Evolutionary conservation across 768 basidiomycete species (phyloP).

Genomic region (Trametes villosa): DNA sequence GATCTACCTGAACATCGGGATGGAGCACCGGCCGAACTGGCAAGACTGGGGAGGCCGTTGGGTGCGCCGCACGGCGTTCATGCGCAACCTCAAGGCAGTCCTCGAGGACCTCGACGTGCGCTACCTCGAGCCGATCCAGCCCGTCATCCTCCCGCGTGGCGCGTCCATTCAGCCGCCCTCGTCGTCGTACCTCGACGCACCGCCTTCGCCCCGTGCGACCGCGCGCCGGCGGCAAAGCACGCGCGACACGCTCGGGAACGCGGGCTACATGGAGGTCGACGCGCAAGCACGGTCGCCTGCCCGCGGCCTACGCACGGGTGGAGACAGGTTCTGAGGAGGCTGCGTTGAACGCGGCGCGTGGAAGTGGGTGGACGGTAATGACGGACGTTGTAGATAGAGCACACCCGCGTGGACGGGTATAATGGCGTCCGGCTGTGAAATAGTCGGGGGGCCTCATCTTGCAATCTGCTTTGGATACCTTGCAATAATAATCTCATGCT

Average conservation of each 20-base stretch:
- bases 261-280: conserved; percentile 15
- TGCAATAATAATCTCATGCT: too few species aligned
- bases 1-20: conserved; percentile 63
- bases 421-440: neutral
- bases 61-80: conserved; percentile 74
- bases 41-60: conserved; percentile 87
- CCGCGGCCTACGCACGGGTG: conserved; percentile 20
- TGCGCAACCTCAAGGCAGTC: conserved; percentile 71
- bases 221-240: conserved; percentile 6
- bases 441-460: too few species aligned
- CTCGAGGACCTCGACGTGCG: conserved; percentile 76
- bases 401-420: neutral
- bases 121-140: conserved; percentile 76
- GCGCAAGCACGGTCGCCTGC: conserved; percentile 14
- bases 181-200: conserved; percentile 10
- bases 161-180: conserved; percentile 4
- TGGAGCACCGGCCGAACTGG: conserved; percentile 85
- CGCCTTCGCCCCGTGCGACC: conserved; percentile 17
- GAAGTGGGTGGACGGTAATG: neutral
- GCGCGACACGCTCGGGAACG: conserved; percentile 21
- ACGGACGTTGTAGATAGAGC: neutral
- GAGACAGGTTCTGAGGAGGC: conserved; percentile 20
- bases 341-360: conserved; percentile 2
- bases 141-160: conserved; percentile 55
- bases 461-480: too few species aligned